A percentile compares a stretch with the other conserved stretches of the same genome.
phyloP scores from a whole-genome alignment of 768 basidiomycete species.

The Leccinum truebloodii region DNA sequence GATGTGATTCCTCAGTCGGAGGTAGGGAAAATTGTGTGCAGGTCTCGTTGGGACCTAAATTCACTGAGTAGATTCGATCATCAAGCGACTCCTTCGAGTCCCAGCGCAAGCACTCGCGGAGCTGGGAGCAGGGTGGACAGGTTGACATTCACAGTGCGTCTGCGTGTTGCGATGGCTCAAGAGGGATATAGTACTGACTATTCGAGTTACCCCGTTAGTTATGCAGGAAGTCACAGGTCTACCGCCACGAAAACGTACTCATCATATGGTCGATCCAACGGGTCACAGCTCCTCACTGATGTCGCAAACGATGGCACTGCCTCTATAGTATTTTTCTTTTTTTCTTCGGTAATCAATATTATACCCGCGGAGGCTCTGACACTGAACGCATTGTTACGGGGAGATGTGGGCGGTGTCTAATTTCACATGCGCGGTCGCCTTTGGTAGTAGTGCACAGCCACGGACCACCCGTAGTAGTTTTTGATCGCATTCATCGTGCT shows the following conservation, averaged over 20 bases:
- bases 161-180: slow-evolving; percentile 12
- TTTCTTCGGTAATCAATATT: slow-evolving; percentile 23
- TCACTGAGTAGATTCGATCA: slow-evolving; percentile 37
- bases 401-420: slow-evolving; percentile 15
- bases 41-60: slow-evolving; percentile 27
- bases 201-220: slow-evolving; percentile 16
- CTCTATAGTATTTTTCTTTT: slow-evolving; percentile 40
- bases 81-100: slow-evolving; percentile 41
- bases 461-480: not conserved
- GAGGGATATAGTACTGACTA: slow-evolving; percentile 10
- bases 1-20: slow-evolving; percentile 36
- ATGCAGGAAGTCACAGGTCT: slow-evolving; percentile 52
- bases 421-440: slow-evolving; percentile 21
- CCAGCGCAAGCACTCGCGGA: slow-evolving; percentile 60
- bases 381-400: slow-evolving; percentile 11
- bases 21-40: slow-evolving; percentile 24
- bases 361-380: slow-evolving; percentile 21
- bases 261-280: slow-evolving; percentile 63
- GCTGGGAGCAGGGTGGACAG: slow-evolving; percentile 55
- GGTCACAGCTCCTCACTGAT: slow-evolving; percentile 53
- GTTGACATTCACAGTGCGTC: slow-evolving; percentile 35
- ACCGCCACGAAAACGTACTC: slow-evolving; percentile 60
- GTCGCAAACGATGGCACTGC: slow-evolving; percentile 55
- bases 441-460: slow-evolving; percentile 13
- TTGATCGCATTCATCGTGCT: slow-evolving; percentile 12